Evolutionary conservation across 1,284 basidiomycete genomes (phyloP), one percentile per base, ranked within the genome.

Genomic region (Cryptococcus floricola): DNA sequence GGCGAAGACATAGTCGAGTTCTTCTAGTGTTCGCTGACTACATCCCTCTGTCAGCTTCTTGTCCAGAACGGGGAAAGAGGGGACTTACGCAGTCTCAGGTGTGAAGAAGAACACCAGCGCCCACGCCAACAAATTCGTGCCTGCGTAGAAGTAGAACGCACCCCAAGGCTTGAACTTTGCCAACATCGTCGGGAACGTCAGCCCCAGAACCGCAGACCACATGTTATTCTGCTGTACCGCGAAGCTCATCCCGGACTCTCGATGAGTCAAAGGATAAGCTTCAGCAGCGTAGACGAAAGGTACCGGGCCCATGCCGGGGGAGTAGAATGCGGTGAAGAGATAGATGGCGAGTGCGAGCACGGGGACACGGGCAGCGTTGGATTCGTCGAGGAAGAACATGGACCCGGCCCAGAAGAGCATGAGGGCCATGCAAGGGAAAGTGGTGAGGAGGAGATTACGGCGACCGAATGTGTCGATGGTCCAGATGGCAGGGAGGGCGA

Each of bases 241-340:
- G 80, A 80, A 85, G 1, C 60, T 65, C 80, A 81, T 80, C 28
- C 80, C 80, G 52, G 78, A 67, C 64, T 82, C 79, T 55, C 80
- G 72, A 42, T 77, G 69, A 39, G 74, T 75, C 10, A 81, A 71
- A 39, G 78, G 78, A 70, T 78, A 80, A 2, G 75, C 77, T 63
- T 80, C 79, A 38, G 80, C 79, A 4, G 76, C 76, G 65, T 81
- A 81, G 7, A 65, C 64, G 54, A 71, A 71, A 0, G 87, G 87
- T 2, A 90, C 88, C 2, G 89, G 89, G 0, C 89, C 88, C 73
- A 87, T 86, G 25, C 87, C 86, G 3, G 65, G 63, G 1, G 62
- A 65, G 62, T 70, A 70, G 50, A 65, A 63, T 13, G 60, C 61
- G 52, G 69, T 63, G 59, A 69, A 87, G 82, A 70, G 42, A 60